phyloP scores from a whole-genome alignment of 2,329 filamentous ascomycete species.

The Neocucurbitaria cava region DNA sequence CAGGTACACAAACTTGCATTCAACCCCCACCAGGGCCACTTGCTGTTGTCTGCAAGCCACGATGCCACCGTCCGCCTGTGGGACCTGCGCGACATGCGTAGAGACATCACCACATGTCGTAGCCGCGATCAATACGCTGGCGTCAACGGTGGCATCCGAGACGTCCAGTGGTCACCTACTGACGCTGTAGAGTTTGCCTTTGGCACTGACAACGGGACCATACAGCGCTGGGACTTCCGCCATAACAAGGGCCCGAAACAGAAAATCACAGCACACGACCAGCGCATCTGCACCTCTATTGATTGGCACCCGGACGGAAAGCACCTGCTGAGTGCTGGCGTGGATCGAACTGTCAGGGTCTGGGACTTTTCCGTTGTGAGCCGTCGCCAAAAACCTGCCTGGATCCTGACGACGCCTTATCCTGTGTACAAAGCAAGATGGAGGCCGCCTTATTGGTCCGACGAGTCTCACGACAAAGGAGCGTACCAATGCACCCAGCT shows the following conservation, averaged over 20 bases:
- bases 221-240: constrained; percentile 70
- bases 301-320: constrained; percentile 74
- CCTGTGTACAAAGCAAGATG: constrained; percentile 68
- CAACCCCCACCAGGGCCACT: constrained; percentile 66
- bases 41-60: constrained; percentile 69
- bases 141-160: constrained; percentile 67
- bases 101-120: constrained; percentile 59
- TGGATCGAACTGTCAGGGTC: constrained; percentile 67
- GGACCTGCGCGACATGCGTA: constrained; percentile 65
- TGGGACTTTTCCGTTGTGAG: constrained; percentile 68
- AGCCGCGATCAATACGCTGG: constrained; percentile 64
- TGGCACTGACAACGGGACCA: constrained; percentile 68
- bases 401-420: constrained; percentile 66
- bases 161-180: constrained; percentile 70
- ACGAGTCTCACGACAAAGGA: constrained; percentile 58
- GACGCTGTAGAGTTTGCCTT: constrained; percentile 69
- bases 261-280: constrained; percentile 67
- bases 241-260: constrained; percentile 63
- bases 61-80: constrained; percentile 70
- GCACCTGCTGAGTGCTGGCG: constrained; percentile 68
- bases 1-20: constrained; percentile 72
- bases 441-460: constrained; percentile 65
- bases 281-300: constrained; percentile 64
- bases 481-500: constrained; percentile 68
- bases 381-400: constrained; percentile 65